Base-by-base conservation (phyloP, 2,329 filamentous ascomycete genomes). In the Ascocoryne sarcoides region DNA sequence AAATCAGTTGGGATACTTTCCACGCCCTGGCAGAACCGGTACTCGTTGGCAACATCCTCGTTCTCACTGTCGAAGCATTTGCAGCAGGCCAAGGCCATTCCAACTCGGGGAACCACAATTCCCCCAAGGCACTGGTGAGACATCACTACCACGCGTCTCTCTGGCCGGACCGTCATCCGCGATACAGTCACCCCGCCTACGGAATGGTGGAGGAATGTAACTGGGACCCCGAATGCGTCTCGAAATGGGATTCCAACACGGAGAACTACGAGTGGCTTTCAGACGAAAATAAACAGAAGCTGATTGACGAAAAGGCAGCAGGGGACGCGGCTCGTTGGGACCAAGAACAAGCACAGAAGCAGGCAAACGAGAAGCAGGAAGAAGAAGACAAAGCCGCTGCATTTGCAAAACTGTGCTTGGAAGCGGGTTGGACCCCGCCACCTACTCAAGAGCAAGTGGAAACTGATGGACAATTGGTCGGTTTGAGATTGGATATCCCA, bases 61-160 rank as follows among this genome's bases (percentile, higher is more conserved):
- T 84, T 0, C 68, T 84, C 10, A 79, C 79, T 2, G 79, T 84
- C 4, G 79, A 84, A 59, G 79, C 79, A 0, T 84, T 84, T 50
- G 81, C 80, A 10, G 81, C 80, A 0, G 80, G 80, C 10, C 80
- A 84, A 58, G 81, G 81, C 10, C 81, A 85, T 59, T 84, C 80
- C 0, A 74, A 84, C 55, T 82, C 79, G 0, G 80, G 80, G 10
- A 84, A 79, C 52, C 81, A 84, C 59, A 71, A 80, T 37, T 69
- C 79, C 1, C 68, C 77, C 37, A 70, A 70, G 15, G 81, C 82
- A 2, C 65, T 85, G 1, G 79, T 85, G 17, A 82, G 79, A 59
- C 82, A 86, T 56, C 79, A 84, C 59, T 86, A 84, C 53, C 82
- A 85, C 58, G 82, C 82, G 1, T 84, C 79, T 1, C 73, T 76